Base-by-base conservation (phyloP, 2,329 filamentous ascomycete species). In the Cephalotrichum gorgonifer region DNA sequence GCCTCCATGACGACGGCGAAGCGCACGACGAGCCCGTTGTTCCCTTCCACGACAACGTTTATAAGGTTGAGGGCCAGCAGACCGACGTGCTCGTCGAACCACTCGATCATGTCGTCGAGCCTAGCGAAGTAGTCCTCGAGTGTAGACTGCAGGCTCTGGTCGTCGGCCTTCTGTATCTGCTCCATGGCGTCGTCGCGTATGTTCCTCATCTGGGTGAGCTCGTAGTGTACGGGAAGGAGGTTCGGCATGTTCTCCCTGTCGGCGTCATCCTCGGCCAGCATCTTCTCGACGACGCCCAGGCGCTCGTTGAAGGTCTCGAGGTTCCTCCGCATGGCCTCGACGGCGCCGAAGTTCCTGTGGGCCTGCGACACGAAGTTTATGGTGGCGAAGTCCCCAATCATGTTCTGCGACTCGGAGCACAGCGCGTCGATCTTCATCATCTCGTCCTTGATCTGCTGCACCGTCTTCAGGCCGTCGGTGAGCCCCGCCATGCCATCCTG, bases 401-500 rank as follows among this genome's bases (percentile, higher is more conserved):
- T 96, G 63, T 88, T 88, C 72, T 97, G 91, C 49, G 90, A 90
- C 68, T 98, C 94, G 54, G 90, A 89, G 71, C 93, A 98, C 55
- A 98, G 79, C 69, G 88, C 89, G 72, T 98, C 93, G 60, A 98
- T 97, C 69, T 91, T 94, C 75, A 94, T 89, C 81, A 98, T 93
- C 71, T 98, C 93, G 56, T 97, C 91, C 67, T 95, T 95, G 69
- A 96, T 96, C 58, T 86, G 80, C 62, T 88, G 85, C 31, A 98
- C 87, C 53, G 88, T 88, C 65, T 90, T 86, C 67, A 97, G 90
- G 50, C 90, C 90, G 62, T 96, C 89, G 42, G 80, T 81, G 55
- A 98, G 83, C 54, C 86, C 86, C 55, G 73, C 85, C 83, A 98
- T 95, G 64, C 93, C 93, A 56, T 86, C 79, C 70, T 97, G 91